Evolutionary conservation across 306 rosid species (phyloP), one percentile per base, ranked within the genome.

Genomic region (Pterocarpus santalinus): DNA sequence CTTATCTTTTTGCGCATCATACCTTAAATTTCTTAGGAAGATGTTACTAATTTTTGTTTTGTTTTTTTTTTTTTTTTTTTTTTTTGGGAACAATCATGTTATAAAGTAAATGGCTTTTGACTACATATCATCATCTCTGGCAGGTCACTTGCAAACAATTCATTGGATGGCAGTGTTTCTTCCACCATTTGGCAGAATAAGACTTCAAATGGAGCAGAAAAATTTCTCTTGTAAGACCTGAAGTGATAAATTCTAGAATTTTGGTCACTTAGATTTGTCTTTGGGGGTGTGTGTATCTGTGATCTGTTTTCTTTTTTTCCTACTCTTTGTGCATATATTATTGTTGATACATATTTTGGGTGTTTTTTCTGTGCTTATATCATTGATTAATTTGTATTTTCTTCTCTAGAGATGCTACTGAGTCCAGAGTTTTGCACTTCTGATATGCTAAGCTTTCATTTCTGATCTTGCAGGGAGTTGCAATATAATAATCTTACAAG

Each of bases 101-200:
- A 62, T 36, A 38, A 75, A 73, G 49, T 53, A 11, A 30, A 64
- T 68, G 69, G n/a, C 17, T 39, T 77, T 83, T 68, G 44, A 69
- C 65, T n/a, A 16, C n/a, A 34, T 73, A 39, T 52, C 74, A 51
- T 86, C 85, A 58, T 57, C 28, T 82, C 16, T 81, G 83, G 85
- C 91, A 96, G 99, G 97, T 96, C 94, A 68, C 82, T 96, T 80
- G 92, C 92, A 36, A 92, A 89, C 90, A 96, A 96, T 86, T 80
- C 72, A 46, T 80, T 96, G 87, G 80, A 8, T 34, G 98, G 97
- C 44, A 69, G 61, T 65, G 83, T 96, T 81, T 79, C 96, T 76
- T 88, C 98, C 81, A 14, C 55, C 77, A 88, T 92, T 83, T 95
- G 98, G 99, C 82, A 81, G 87, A 68, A 82, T 22, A 88, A 84